Conservation (phyloP, 129 eudicot genomes). For the Arctium minus region DNA sequence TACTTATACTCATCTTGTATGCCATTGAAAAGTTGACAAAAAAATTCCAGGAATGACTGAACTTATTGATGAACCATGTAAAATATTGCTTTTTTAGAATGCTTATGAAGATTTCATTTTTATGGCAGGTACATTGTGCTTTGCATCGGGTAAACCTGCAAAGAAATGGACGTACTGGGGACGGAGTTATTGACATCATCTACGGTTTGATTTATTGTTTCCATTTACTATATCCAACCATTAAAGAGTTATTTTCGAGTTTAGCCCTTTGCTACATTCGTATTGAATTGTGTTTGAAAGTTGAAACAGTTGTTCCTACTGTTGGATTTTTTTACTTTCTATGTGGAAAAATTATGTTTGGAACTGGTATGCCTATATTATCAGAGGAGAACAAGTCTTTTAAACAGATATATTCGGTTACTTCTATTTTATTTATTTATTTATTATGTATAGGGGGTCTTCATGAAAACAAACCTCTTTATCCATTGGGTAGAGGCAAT, state of each 20-base stretch:
- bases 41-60: neutral
- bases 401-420: neutral
- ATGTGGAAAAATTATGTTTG: neutral
- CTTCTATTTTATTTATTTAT: too few relatives aligned
- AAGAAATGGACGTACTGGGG: conserved; percentile 75
- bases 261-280: neutral
- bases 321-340: neutral
- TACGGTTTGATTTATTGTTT: neutral
- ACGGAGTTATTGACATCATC: conserved; percentile 38
- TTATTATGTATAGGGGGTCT: too few relatives aligned
- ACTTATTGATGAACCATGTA: neutral
- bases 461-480: neutral
- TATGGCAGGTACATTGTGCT: conserved; percentile 54
- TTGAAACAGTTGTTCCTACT: neutral
- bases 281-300: neutral
- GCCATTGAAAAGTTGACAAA: neutral
- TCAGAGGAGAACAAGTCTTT: neutral
- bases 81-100: neutral
- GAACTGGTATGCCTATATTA: neutral
- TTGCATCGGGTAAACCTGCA: conserved; percentile 66
- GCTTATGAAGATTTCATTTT: neutral
- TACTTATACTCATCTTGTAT: neutral
- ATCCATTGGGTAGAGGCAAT: neutral
- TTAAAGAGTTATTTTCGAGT: neutral
- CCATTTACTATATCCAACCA: neutral